phyloP scores from a whole-genome alignment of 192 early-diverging fungal genomes.

The Oehlia diaphana region DNA sequence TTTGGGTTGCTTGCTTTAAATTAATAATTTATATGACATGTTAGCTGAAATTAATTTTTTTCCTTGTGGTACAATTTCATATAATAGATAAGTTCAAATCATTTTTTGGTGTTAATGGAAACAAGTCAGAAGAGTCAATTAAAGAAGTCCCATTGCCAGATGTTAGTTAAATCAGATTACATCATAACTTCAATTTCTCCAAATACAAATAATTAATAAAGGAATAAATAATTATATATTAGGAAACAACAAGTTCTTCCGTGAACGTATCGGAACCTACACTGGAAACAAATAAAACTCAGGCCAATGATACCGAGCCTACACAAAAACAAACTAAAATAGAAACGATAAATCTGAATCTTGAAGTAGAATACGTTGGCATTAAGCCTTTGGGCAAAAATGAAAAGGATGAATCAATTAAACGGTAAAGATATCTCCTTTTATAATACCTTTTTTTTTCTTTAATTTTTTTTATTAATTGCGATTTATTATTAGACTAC shows the following conservation, averaged over 20 bases:
- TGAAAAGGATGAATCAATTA: conserved; percentile 39
- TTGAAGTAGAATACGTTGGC: conserved; percentile 57
- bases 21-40: background rate
- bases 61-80: conserved; percentile 32
- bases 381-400: conserved; percentile 51
- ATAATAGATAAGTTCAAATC: conserved; percentile 60
- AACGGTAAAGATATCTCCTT: conserved; percentile 24
- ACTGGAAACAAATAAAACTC: conserved; percentile 33
- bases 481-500: conserved; percentile 36
- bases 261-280: conserved; percentile 46
- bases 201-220: background rate
- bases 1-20: background rate
- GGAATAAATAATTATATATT: background rate
- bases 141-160: conserved; percentile 27
- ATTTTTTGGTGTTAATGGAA: conserved; percentile 57
- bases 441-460: conserved; percentile 33
- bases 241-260: conserved; percentile 1
- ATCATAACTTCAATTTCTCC: background rate
- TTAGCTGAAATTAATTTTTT: background rate
- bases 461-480: background rate
- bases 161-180: background rate
- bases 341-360: conserved; percentile 61
- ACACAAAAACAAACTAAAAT: conserved; percentile 34
- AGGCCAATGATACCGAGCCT: conserved; percentile 30
- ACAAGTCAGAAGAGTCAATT: conserved; percentile 34